Conservation (phyloP, 2,329 filamentous ascomycete genomes). For the Tolypocladium nubicola region DNA sequence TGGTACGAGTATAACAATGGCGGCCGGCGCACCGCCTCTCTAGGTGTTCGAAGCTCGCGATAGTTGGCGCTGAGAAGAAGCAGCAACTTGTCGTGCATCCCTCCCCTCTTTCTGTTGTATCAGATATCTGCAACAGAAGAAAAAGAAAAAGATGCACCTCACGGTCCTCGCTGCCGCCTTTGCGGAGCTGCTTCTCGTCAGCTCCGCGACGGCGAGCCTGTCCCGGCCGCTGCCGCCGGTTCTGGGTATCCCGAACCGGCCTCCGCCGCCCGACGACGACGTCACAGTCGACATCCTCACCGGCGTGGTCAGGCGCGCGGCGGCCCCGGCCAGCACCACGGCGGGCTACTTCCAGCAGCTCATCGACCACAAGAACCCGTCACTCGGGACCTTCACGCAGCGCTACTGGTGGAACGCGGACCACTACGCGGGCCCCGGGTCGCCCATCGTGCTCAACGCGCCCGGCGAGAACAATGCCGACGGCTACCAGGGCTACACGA, state of each 20-base stretch:
- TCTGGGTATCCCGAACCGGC: background rate
- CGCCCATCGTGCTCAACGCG: slow-evolving; percentile 61
- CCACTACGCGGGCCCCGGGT: slow-evolving; percentile 63
- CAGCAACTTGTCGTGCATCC: background rate
- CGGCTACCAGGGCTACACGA: slow-evolving; percentile 51
- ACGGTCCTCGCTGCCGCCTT: background rate
- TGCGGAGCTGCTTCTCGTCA: slow-evolving; percentile 1
- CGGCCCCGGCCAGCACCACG: background rate
- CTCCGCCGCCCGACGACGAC: background rate
- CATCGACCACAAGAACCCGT: slow-evolving; percentile 46
- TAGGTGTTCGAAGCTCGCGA: background rate
- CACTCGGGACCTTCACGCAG: slow-evolving; percentile 51
- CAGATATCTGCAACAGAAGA: background rate
- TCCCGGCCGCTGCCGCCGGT: background rate
- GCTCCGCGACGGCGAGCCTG: background rate
- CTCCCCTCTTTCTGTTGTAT: background rate
- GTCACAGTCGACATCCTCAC: background rate
- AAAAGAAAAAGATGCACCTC: background rate
- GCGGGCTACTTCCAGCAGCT: slow-evolving; percentile 36
- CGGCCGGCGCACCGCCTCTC: background rate
- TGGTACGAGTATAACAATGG: background rate
- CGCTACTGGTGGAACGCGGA: slow-evolving; percentile 73
- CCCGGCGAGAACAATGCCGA: slow-evolving; percentile 53
- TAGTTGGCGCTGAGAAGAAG: background rate
- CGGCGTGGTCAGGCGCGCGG: background rate